Evolutionary conservation across 768 basidiomycete species (phyloP), one percentile per base, ranked within the genome.

Genomic region (Collybia sordida): DNA sequence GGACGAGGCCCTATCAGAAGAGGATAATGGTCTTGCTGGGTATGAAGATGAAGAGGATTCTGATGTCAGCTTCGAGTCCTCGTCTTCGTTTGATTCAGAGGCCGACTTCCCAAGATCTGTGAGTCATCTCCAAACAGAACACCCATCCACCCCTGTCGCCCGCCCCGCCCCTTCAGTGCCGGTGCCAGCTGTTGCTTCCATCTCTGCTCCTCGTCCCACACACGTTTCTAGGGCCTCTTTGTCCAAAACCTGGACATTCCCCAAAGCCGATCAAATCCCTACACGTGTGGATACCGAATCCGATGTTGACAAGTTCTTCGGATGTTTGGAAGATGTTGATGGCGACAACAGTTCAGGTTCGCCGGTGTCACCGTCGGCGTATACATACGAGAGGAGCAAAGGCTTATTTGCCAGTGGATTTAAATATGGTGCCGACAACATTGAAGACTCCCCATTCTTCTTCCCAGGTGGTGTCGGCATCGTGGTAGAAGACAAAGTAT

Each of bases 271-370:
- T 27, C 59, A 58, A 9, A 25, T 59, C 21, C 31, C 58, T 59
- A 34, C 57, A 11, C 54, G 60, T 31, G 54, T 67, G 1, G 64
- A 64, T 8, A 49, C 53, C 5, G 65, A 62, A 39, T 55, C 58
- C 46, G 75, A 80, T n/a, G 71, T 87, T 7, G 90, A 92, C 62
- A 77, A 74, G 27, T 92, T 92, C 76, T 92, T 92, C 57, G 83
- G 80, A 37, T 92, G 88, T 52, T 68, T 81, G 34, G 83, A 85
- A 45, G 77, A 78, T 45, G 78, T 80, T 55, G 74, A 77, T 31
- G 63, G 58, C 23, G 66, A 71, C 23, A 51, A 52, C 23, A 59
- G 56, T 3, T 47, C 50, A 22, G 66, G 60, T 4, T 68, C 68
- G 36, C 82, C 83, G 5, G 65, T 71, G 61, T 63, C 61, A 42